phyloP scores from a whole-genome alignment of 2,329 filamentous ascomycete genomes.

The Clonostachys chloroleuca region DNA sequence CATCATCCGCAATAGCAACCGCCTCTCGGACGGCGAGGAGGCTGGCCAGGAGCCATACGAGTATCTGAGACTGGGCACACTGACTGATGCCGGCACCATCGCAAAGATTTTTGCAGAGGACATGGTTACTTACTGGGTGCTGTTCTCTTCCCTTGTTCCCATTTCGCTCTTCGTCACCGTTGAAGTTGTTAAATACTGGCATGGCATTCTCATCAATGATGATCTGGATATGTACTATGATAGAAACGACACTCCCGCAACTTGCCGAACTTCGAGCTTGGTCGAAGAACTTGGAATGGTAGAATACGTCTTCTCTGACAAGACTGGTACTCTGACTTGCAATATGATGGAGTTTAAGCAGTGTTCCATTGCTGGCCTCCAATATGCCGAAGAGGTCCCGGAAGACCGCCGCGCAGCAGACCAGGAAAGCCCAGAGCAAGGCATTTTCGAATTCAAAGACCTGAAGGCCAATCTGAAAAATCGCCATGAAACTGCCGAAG shows the following conservation, averaged over 20 bases:
- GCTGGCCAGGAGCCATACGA: no score
- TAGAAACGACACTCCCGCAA: conserved; percentile 89
- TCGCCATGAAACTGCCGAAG: conserved; percentile 40
- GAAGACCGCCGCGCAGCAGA: conserved; percentile 81
- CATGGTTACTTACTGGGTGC: conserved; percentile 96
- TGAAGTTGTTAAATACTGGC: conserved; percentile 96
- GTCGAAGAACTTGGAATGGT: conserved; percentile 98
- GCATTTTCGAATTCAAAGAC: conserved; percentile 79
- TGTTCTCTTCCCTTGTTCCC: conserved; percentile 94
- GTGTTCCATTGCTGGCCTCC: conserved; percentile 86
- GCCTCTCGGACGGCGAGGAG: conserved; percentile 44
- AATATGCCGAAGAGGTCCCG: conserved; percentile 87
- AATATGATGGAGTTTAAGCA: conserved; percentile 99
- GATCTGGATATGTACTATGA: conserved; percentile 98
- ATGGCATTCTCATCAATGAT: conserved; percentile 95
- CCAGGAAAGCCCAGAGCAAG: conserved; percentile 73
- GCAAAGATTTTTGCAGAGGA: conserved; percentile 85
- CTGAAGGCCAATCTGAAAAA: conserved; percentile 65
- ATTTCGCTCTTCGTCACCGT: conserved; percentile 98
- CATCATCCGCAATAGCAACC: conserved; percentile 63
- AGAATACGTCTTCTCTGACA: conserved; percentile 97
- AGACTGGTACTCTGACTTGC: conserved; percentile 95
- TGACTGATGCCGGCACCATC: conserved; percentile 48
- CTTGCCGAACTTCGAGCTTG: conserved; percentile 91
- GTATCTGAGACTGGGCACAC: conserved; percentile 67